phyloP scores from a whole-genome alignment of 345 rosid species.

The Eucalyptus sideroxylon region DNA sequence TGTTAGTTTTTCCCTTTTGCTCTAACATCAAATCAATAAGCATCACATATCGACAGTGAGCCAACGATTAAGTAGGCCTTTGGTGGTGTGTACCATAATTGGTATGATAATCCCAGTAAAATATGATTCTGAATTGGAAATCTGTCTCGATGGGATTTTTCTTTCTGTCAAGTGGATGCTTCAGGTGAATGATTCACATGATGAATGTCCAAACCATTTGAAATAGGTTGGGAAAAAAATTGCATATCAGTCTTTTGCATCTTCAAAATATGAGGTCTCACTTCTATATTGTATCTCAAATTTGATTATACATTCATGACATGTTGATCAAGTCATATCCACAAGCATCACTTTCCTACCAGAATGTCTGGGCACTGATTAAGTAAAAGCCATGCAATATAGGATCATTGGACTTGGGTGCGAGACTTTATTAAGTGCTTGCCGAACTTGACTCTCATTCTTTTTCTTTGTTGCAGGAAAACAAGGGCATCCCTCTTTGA shows the following conservation, averaged over 20 bases:
- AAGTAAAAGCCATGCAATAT: background rate
- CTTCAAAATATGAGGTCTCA: background rate
- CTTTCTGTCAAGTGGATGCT: background rate
- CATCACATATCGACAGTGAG: background rate
- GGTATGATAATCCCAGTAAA: background rate
- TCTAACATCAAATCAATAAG: background rate
- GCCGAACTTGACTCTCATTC: background rate
- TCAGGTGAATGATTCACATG: background rate
- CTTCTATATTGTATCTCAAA: background rate
- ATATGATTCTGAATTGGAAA: background rate
- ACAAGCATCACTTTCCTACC: background rate
- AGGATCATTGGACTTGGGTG: background rate
- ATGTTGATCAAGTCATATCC: background rate
- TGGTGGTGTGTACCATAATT: background rate
- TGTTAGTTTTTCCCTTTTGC: background rate
- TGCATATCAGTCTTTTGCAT: background rate
- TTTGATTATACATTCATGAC: background rate
- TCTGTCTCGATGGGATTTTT: background rate
- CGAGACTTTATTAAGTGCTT: background rate
- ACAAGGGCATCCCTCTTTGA: conserved; percentile 13
- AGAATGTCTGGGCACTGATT: background rate
- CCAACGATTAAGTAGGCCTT: background rate
- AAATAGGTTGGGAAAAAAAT: background rate
- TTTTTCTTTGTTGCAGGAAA: conserved; percentile 38
- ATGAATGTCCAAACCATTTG: background rate